Conservation (phyloP, 495 filamentous ascomycete genomes). For the Hapsidospora chrysogenum region DNA sequence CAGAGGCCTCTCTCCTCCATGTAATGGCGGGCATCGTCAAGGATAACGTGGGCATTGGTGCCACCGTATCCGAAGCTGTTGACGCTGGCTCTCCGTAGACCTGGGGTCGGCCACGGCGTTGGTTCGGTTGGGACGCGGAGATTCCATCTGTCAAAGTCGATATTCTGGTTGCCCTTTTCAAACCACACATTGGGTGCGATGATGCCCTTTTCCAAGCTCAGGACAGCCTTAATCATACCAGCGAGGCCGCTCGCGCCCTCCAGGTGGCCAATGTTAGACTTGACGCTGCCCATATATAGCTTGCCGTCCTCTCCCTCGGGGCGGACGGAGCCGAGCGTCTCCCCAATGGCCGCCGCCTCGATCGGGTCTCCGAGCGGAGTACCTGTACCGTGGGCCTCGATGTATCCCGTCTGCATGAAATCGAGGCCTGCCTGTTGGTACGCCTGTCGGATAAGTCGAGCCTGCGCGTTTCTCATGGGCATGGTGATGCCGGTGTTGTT, state of each 20-base stretch:
- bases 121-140: slow-evolving; percentile 17
- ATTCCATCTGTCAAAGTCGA: slow-evolving; percentile 7
- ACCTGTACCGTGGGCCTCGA: slow-evolving; percentile 35
- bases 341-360: slow-evolving; percentile 32
- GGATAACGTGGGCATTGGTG: slow-evolving; percentile 35
- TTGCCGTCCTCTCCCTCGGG: slow-evolving; percentile 12
- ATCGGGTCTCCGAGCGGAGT: slow-evolving; percentile 36
- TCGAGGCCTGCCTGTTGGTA: slow-evolving; percentile 29
- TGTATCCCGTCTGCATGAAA: slow-evolving; percentile 16
- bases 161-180: slow-evolving; percentile 24
- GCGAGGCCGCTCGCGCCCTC: slow-evolving; percentile 19
- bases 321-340: slow-evolving; percentile 13
- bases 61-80: slow-evolving; percentile 41
- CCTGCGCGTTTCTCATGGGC: slow-evolving; percentile 31
- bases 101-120: not conserved
- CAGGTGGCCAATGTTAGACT: slow-evolving; percentile 26
- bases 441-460: slow-evolving; percentile 22
- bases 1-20: not conserved
- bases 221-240: slow-evolving; percentile 17
- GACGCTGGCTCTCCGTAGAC: slow-evolving; percentile 17
- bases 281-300: slow-evolving; percentile 16
- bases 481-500: slow-evolving; percentile 29
- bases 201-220: slow-evolving; percentile 15
- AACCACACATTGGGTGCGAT: slow-evolving; percentile 16
- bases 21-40: slow-evolving; percentile 15